These are phyloP conservation scores for Pestalotiopsis sp. DNA, from an alignment of 2,329 filamentous ascomycete species.

Conservation along the genomic window DNA sequence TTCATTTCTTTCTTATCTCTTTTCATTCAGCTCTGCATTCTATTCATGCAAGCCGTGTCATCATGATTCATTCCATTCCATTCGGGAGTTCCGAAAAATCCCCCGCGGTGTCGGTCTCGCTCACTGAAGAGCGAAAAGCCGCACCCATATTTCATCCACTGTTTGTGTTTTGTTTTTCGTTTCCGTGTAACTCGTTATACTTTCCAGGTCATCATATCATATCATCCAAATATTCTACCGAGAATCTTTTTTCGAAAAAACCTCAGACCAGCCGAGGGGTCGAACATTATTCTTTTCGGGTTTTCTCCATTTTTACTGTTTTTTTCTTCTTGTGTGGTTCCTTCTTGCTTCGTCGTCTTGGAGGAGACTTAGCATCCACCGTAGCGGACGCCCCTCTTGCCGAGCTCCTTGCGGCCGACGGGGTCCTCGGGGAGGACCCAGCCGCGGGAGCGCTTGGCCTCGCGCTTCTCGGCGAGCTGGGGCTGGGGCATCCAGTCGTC, in stretches of 20 bases:
- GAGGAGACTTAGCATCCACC: slow-evolving; percentile 36
- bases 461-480: slow-evolving; percentile 72
- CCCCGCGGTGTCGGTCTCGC: too few relatives aligned
- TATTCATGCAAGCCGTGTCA: neutral
- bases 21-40: neutral
- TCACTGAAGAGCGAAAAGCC: too few relatives aligned
- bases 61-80: too few relatives aligned
- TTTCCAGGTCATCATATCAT: neutral
- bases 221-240: neutral
- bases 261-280: neutral
- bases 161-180: neutral
- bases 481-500: slow-evolving; percentile 76
- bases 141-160: neutral
- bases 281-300: neutral
- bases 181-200: neutral
- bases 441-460: slow-evolving; percentile 70
- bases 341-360: neutral
- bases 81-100: too few relatives aligned
- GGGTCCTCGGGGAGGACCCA: slow-evolving; percentile 78
- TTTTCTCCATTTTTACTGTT: neutral
- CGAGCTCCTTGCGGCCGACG: slow-evolving; percentile 70
- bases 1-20: neutral
- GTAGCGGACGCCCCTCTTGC: slow-evolving; percentile 64
- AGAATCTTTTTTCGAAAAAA: neutral
- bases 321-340: neutral